Percentiles rank a stretch among this genome's conserved stretches.
These are phyloP conservation scores for Solanum hybrid DNA, from an alignment of 305 asterid species.

Conservation along the genomic window DNA sequence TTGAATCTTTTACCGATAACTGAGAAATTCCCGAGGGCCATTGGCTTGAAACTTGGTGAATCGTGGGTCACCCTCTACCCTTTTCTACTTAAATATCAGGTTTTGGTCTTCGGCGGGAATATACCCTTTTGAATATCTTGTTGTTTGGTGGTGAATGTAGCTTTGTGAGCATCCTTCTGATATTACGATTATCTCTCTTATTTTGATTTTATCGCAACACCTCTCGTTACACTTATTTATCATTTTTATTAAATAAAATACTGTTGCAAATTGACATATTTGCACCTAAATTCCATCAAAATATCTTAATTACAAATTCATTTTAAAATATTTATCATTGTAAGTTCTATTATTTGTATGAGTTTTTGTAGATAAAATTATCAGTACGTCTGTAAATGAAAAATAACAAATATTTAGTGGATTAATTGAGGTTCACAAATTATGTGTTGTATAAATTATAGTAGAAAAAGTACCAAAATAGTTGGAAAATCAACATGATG, in stretches of 20 bases:
- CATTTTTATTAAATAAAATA: not conserved
- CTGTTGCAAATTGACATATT: not conserved
- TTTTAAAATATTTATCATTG: too few species aligned
- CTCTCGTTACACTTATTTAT: not conserved
- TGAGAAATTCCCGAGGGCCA: not conserved
- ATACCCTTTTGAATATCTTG: not conserved
- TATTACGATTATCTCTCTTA: not conserved
- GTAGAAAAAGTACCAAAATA: not conserved
- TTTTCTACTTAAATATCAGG: not conserved
- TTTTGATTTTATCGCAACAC: not conserved
- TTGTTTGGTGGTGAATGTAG: not conserved
- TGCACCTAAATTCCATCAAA: not conserved
- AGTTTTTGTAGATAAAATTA: too few species aligned
- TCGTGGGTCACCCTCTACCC: not conserved
- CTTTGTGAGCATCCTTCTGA: not conserved
- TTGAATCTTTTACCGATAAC: not conserved
- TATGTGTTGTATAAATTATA: not conserved
- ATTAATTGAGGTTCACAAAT: not conserved
- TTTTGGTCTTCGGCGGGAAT: not conserved
- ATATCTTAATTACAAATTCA: not conserved
- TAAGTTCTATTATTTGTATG: too few species aligned
- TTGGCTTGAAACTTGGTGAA: not conserved
- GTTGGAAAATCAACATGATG: too few species aligned
- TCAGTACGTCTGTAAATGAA: not conserved
- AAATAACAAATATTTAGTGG: not conserved